Base-by-base conservation (phyloP, 345 rosid species). In the Populus pruinosa region DNA sequence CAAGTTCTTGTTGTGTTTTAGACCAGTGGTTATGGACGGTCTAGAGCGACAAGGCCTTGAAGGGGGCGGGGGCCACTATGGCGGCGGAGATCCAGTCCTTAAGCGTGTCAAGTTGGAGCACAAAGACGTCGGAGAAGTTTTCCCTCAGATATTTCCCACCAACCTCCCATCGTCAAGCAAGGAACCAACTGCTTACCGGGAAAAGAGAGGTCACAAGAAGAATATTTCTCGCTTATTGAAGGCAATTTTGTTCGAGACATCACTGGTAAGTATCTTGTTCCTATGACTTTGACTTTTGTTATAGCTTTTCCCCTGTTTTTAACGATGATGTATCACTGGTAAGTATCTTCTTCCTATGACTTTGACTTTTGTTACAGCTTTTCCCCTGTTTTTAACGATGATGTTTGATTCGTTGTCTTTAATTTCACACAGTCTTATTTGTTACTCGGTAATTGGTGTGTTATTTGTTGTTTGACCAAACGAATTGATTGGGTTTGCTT, bases 211-310 rank as follows among this genome's bases (percentile, higher is more conserved):
- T 36, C 39, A 47, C 18, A 78, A 62, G 76, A 75, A 80, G 25
- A 47, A 47, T 47, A 69, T 87, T 10, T 41, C 86, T 5, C 81
- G 80, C 13, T 38, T 77, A 2, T 2, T 85, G 62, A 86, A 73
- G 83, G 88, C 85, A 16, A 77, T 84, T 33, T 39, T 89, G 35
- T 80, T 86, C 10, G 89, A 83, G 76, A 83, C 87, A 23, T 79
- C 88, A 27, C 25, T 89, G 89, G 94, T 90, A 21, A 69, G 83
- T 78, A 33, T 5, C 21, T 59, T 55, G 21, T 9, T 25, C 20
- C 50, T 7, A 36, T 62, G 69, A 61, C 12, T 56, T 41, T 25
- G 69, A 25, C 16, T 29, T 14, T 67, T 56, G 69, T n/a, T 76
- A 31, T 21, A 38, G 23, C 2, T 2, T 11, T 21, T 20, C n/a